Percentiles rank a stretch among this genome's conserved stretches.
Evolutionary conservation across 768 basidiomycete genomes (phyloP).

Genomic region (Paxillus involutus): DNA sequence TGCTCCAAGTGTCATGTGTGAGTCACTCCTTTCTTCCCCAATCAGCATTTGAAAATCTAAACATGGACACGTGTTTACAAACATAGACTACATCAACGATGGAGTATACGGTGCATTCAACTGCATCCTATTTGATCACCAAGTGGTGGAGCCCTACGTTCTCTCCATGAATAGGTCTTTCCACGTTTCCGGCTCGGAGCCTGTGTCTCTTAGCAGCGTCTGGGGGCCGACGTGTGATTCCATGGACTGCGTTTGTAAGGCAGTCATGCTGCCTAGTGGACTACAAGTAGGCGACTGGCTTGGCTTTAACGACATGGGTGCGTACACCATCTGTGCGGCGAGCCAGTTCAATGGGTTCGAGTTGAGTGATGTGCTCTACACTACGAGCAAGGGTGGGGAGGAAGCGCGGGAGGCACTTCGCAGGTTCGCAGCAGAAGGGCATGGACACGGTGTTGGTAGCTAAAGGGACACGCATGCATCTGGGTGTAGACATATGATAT

Average conservation of each 20-base stretch:
- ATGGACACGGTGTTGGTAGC: conserved; percentile 30
- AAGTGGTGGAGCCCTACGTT: conserved; percentile 82
- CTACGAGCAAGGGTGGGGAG: conserved; percentile 55
- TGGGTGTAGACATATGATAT: conserved; percentile 15
- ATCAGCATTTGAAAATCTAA: conserved; percentile 1
- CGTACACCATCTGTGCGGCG: conserved; percentile 97
- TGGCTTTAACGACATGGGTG: conserved; percentile 97
- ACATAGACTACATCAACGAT: conserved; percentile 96
- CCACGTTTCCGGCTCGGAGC: conserved; percentile 36
- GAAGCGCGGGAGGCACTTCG: conserved; percentile 55
- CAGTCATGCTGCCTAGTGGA: conserved; percentile 57
- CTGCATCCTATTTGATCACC: conserved; percentile 97
- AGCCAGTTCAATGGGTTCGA: conserved; percentile 95
- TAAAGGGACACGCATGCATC: conserved; percentile 1
- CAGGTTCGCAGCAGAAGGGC: conserved; percentile 45
- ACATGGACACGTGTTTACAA: background rate
- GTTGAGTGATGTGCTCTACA: conserved; percentile 77
- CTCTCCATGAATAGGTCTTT: conserved; percentile 70
- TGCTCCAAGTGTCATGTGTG: conserved; percentile 82
- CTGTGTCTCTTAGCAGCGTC: conserved; percentile 61
- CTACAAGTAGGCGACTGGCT: conserved; percentile 96
- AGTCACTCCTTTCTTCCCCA: conserved; percentile 37
- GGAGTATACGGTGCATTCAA: conserved; percentile 98
- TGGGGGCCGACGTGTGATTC: conserved; percentile 99
- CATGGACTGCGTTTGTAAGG: conserved; percentile 85